Percentiles rank a stretch among this genome's conserved stretches.
Evolutionary conservation across 179 eudicot species (phyloP).

Genomic region (Corrigiola litoralis): DNA sequence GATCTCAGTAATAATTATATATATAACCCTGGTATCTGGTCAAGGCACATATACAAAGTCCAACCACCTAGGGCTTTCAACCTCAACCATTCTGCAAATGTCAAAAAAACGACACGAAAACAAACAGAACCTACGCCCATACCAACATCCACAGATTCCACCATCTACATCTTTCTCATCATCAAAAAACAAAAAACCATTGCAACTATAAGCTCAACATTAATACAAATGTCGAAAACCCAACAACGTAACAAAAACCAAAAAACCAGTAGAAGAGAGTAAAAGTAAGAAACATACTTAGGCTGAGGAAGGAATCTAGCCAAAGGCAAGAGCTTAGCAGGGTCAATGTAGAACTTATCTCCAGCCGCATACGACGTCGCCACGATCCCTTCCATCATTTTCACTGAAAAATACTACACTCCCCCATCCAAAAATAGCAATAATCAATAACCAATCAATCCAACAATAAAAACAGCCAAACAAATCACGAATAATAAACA

Average conservation of each 20-base stretch:
- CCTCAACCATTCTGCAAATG: background rate
- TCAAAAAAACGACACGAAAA: background rate
- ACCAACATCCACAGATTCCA: background rate
- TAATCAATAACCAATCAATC: background rate
- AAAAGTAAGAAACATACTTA: conserved; percentile 46
- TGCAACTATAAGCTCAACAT: background rate
- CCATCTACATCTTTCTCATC: background rate
- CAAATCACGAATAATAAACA: background rate
- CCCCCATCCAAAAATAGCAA: background rate
- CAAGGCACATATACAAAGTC: no score
- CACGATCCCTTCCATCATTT: conserved; percentile 87
- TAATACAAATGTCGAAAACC: background rate
- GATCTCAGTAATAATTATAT: no score
- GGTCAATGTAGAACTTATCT: conserved; percentile 86
- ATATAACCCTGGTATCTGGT: background rate
- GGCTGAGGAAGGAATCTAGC: conserved; percentile 92
- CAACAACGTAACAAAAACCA: background rate
- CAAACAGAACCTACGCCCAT: no score
- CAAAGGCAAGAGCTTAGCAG: conserved; percentile 72
- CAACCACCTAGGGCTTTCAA: background rate
- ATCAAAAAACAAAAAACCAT: no score
- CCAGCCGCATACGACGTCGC: conserved; percentile 84
- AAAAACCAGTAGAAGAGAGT: background rate
- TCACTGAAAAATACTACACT: conserved; percentile 61
- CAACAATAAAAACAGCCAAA: background rate